Conservation (phyloP, 2,329 filamentous ascomycete genomes). For the Apiospora hydei region DNA sequence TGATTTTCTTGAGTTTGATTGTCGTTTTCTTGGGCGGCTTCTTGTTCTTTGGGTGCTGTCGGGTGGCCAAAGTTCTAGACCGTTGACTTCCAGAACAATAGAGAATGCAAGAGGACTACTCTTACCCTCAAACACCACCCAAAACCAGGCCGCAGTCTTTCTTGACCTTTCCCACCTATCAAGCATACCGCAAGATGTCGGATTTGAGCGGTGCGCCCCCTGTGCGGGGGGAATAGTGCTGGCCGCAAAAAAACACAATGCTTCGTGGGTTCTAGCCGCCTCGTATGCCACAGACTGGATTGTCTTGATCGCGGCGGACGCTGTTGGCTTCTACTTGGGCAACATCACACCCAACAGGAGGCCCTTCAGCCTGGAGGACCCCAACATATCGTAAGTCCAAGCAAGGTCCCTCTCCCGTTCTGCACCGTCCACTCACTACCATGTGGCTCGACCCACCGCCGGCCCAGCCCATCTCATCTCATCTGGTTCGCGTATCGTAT, state of each 20-base stretch:
- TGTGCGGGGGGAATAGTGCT: background rate
- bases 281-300: slow-evolving; percentile 81
- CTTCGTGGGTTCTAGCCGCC: slow-evolving; percentile 54
- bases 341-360: slow-evolving; percentile 69
- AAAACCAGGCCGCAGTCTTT: slow-evolving; percentile 29
- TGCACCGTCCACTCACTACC: slow-evolving; percentile 20
- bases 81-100: background rate
- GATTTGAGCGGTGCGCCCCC: slow-evolving; percentile 27
- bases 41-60: background rate
- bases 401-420: slow-evolving; percentile 3
- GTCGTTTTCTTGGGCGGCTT: background rate
- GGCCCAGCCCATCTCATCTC: slow-evolving; percentile 1
- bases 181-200: slow-evolving; percentile 42
- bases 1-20: background rate
- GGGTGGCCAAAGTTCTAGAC: slow-evolving; percentile 13
- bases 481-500: slow-evolving; percentile 25
- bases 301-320: slow-evolving; percentile 66
- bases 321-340: slow-evolving; percentile 66
- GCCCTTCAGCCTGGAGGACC: slow-evolving; percentile 76
- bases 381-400: slow-evolving; percentile 71
- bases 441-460: slow-evolving; percentile 5
- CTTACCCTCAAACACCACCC: slow-evolving; percentile 19
- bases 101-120: slow-evolving; percentile 19
- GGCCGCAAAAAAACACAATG: slow-evolving; percentile 32
- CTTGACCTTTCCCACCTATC: slow-evolving; percentile 33